These are phyloP conservation scores for Penicillium dipodomyicola DNA, from an alignment of 495 filamentous ascomycete genomes.

Conservation along the genomic window DNA sequence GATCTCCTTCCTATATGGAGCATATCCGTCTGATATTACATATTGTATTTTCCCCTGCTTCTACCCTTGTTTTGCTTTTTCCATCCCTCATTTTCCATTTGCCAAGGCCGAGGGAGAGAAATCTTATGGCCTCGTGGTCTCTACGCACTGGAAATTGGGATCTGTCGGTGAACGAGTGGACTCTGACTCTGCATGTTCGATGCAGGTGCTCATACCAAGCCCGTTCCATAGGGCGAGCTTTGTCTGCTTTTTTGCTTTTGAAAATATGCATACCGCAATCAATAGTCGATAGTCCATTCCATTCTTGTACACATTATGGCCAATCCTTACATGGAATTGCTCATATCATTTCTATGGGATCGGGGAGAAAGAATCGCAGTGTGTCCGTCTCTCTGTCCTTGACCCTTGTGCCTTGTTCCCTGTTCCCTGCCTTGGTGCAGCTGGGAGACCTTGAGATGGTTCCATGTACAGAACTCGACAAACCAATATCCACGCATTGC, in stretches of 20 bases:
- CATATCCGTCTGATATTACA: not conserved
- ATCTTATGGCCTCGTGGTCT: conserved; percentile 1
- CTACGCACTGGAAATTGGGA: not conserved
- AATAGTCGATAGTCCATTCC: conserved; percentile 3
- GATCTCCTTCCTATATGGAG: not conserved
- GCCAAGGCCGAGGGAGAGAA: not conserved
- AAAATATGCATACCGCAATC: conserved; percentile 5
- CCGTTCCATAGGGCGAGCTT: not conserved
- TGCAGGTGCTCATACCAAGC: conserved; percentile 2
- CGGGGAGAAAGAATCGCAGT: conserved; percentile 1
- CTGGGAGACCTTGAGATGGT: conserved; percentile 4
- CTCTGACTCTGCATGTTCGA: not conserved
- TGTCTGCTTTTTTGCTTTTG: not conserved
- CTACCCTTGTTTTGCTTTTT: conserved; percentile 5
- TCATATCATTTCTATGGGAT: not conserved
- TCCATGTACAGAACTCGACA: not conserved
- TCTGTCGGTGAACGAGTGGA: conserved; percentile 2
- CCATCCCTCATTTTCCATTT: not conserved
- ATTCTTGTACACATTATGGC: not conserved
- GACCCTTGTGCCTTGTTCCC: not conserved
- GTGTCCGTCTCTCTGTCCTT: not conserved
- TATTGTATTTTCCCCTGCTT: not conserved
- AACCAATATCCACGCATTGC: not conserved
- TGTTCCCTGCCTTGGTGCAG: conserved; percentile 3
- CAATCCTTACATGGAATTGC: not conserved